Base-by-base conservation (phyloP, 176 grass and related monocot genomes). In the Aegilops sharonensis region DNA sequence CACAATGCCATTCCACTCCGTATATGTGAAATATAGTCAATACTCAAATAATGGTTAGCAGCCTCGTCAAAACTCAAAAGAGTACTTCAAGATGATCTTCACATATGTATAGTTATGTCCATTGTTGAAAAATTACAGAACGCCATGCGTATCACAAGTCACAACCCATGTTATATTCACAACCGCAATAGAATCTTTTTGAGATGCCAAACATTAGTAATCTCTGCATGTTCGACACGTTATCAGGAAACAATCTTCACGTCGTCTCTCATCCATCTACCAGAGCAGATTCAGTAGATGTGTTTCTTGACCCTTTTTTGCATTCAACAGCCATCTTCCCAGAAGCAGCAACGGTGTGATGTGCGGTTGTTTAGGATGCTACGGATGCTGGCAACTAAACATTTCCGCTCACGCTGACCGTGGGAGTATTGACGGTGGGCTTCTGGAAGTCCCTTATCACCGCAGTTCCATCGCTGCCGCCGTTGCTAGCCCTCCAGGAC, bases 401-500 rank as follows among this genome's bases (percentile, higher is more conserved):
- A 85, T 48, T 75, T n/a, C 76, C 80, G 0, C 15, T 78, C 66
- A 75, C 45, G 11, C 68, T 42, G 17, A 86, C 67, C 0, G 73
- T 9, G 4, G 90, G 36, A 25, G 80, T 17, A 78, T 48, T 84
- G 15, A 87, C 80, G 6, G 86, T 31, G 0, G 88, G 80, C n/a
- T 92, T 95, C 78, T 92, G 86, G 80, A 87, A 89, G 27, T 84
- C 83, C 61, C 84, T 92, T 63, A 89, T 61, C 36, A 91, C 72
- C 0, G 90, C 60, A 15, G 89, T 89, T 32, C 93, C 93, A 32
- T 95, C 93, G 0, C 80, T 84, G 12, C 82, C 84, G 48, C 89
- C 84, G 3, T 89, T 87, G 52, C 90, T 72, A 0, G 92, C 90
- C 80, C 90, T 95, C 90, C 93, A 95, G 29, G 93, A 75, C n/a